These are phyloP conservation scores for Ogataea angusta DNA, from an alignment of 805 yeast genomes.

Conservation along the genomic window DNA sequence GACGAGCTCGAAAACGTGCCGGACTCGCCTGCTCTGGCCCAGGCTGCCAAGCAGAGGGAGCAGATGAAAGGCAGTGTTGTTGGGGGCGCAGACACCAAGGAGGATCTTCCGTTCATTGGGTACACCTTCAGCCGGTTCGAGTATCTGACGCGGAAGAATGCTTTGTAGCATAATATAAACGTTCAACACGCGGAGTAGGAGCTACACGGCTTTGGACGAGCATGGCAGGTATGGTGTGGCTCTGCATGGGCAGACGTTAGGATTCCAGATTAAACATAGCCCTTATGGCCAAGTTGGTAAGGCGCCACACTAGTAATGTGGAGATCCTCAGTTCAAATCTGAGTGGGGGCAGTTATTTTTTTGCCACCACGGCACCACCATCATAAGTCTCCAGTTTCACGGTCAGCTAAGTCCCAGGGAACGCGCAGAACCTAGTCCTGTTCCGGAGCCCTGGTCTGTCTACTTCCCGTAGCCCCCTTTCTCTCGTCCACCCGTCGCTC, in stretches of 20 bases:
- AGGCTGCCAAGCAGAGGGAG: slow-evolving; percentile 65
- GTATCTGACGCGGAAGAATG: slow-evolving; percentile 77
- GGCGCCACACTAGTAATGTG: slow-evolving; percentile 37
- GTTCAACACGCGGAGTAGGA: not conserved
- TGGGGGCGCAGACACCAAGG: slow-evolving; percentile 53
- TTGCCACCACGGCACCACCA: not conserved
- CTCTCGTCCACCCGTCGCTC: too few species aligned
- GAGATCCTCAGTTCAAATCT: slow-evolving; percentile 36
- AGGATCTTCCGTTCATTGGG: slow-evolving; percentile 95
- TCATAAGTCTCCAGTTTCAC: too few species aligned
- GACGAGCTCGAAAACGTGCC: slow-evolving; percentile 95
- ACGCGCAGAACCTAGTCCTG: too few species aligned
- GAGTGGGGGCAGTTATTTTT: slow-evolving; percentile 30
- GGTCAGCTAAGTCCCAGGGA: too few species aligned
- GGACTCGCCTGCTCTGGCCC: slow-evolving; percentile 73
- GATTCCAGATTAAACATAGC: slow-evolving; percentile 9
- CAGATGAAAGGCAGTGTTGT: slow-evolving; percentile 42
- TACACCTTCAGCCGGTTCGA: slow-evolving; percentile 95
- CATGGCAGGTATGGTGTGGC: too few species aligned
- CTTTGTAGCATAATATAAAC: slow-evolving; percentile 26
- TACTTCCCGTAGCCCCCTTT: too few species aligned
- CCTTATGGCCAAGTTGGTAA: slow-evolving; percentile 36
- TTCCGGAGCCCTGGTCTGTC: too few species aligned
- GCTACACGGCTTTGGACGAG: too few species aligned
- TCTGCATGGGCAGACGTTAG: not conserved